Conservation (phyloP, 805 yeast genomes). For the Kockiozyma suomiensis region DNA sequence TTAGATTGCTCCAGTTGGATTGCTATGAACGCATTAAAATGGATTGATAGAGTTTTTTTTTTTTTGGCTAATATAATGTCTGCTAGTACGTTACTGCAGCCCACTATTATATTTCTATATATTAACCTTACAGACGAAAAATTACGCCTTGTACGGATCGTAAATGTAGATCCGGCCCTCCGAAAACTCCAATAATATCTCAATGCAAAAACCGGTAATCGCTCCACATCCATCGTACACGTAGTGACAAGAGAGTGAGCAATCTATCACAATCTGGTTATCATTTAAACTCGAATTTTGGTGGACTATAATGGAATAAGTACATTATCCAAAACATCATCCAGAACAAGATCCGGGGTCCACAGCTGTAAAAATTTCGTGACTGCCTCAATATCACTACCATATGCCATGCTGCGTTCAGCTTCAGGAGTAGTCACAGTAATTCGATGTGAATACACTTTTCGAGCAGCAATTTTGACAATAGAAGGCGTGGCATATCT, state of each 20-base stretch:
- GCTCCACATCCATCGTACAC: too few species aligned
- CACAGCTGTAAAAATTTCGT: slow-evolving; percentile 49
- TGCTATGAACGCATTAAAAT: too few species aligned
- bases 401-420: slow-evolving; percentile 59
- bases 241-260: neutral
- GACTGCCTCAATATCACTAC: slow-evolving; percentile 53
- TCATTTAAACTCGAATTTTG: neutral
- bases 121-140: too few species aligned
- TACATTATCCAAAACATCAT: slow-evolving; percentile 54
- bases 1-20: too few species aligned
- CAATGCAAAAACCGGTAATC: too few species aligned
- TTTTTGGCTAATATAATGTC: too few species aligned
- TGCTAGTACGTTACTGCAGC: too few species aligned
- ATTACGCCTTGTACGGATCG: too few species aligned
- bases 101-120: too few species aligned
- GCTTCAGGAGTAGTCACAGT: slow-evolving; percentile 46
- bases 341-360: slow-evolving; percentile 54
- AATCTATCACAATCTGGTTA: neutral
- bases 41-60: too few species aligned
- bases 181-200: too few species aligned
- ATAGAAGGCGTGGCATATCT: slow-evolving; percentile 56
- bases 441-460: slow-evolving; percentile 54
- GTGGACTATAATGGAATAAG: slow-evolving; percentile 51
- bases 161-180: neutral
- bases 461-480: slow-evolving; percentile 54